These are phyloP conservation scores for Cenococcum geophilum DNA, from an alignment of 495 filamentous ascomycete species.

Conservation along the genomic window DNA sequence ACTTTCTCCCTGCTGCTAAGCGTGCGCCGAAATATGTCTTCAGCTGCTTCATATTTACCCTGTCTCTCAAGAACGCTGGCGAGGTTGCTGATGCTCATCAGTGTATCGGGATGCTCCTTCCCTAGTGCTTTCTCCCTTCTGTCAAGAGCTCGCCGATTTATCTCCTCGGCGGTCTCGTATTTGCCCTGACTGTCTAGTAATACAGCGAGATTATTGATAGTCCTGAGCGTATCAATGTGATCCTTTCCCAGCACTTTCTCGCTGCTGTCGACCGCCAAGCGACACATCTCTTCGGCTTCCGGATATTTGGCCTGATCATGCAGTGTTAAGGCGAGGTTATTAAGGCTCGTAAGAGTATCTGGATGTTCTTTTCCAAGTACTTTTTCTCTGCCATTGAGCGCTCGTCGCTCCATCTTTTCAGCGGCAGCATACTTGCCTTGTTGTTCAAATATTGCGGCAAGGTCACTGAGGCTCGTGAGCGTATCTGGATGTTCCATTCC, in stretches of 20 bases:
- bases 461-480: constrained; percentile 4
- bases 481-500: constrained; percentile 17
- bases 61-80: not conserved
- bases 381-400: too few relatives aligned
- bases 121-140: not conserved
- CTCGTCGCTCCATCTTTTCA: not conserved
- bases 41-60: not conserved
- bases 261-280: constrained; percentile 9
- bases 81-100: too few relatives aligned
- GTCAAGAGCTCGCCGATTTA: not conserved
- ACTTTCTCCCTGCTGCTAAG: not conserved
- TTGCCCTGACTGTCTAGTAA: not conserved
- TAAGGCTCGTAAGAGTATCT: not conserved
- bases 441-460: not conserved
- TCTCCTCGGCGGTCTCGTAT: not conserved
- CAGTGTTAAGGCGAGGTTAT: too few relatives aligned
- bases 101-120: not conserved
- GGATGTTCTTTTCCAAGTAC: too few relatives aligned
- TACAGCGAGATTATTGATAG: constrained; percentile 15
- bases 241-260: constrained; percentile 20
- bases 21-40: not conserved
- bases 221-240: constrained; percentile 25
- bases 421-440: not conserved
- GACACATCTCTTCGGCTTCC: constrained; percentile 24
- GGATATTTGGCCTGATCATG: constrained; percentile 19